phyloP scores from a whole-genome alignment of 345 rosid species.

The Melaleuca quinquenervia region DNA sequence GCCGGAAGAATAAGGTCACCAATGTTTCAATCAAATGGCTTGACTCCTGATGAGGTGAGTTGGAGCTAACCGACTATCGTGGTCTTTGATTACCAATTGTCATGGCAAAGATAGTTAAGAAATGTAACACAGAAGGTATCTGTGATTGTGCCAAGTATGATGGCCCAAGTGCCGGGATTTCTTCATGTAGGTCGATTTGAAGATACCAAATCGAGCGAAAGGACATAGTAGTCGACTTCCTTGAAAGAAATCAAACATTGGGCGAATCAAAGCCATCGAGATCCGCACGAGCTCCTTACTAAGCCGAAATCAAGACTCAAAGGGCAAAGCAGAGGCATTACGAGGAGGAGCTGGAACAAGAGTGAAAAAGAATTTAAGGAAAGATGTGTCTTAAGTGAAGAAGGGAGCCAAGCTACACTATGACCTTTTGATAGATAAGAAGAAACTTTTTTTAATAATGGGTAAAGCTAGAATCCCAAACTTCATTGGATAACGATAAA shows the following conservation, averaged over 20 bases:
- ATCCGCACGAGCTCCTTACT: background rate
- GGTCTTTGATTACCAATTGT: background rate
- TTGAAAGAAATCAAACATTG: too few relatives aligned
- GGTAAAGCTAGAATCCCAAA: too few relatives aligned
- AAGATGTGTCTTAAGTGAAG: too few relatives aligned
- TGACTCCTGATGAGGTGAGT: background rate
- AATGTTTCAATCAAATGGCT: background rate
- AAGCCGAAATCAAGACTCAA: background rate
- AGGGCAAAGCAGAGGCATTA: background rate
- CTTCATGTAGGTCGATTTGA: background rate
- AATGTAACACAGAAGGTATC: background rate
- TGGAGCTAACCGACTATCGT: background rate
- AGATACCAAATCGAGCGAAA: background rate
- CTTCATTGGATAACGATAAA: too few relatives aligned
- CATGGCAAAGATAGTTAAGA: background rate
- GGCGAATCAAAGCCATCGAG: background rate
- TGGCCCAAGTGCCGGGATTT: background rate
- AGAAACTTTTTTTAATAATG: too few relatives aligned
- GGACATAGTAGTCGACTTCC: too few relatives aligned
- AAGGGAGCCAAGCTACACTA: too few relatives aligned
- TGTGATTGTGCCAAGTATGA: background rate
- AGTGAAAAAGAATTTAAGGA: too few relatives aligned
- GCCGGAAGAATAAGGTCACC: accelerated
- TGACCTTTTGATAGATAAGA: too few relatives aligned
- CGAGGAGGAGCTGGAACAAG: background rate